Base-by-base conservation (phyloP, 1,284 basidiomycete genomes). In the Amylostereum chailletii region DNA sequence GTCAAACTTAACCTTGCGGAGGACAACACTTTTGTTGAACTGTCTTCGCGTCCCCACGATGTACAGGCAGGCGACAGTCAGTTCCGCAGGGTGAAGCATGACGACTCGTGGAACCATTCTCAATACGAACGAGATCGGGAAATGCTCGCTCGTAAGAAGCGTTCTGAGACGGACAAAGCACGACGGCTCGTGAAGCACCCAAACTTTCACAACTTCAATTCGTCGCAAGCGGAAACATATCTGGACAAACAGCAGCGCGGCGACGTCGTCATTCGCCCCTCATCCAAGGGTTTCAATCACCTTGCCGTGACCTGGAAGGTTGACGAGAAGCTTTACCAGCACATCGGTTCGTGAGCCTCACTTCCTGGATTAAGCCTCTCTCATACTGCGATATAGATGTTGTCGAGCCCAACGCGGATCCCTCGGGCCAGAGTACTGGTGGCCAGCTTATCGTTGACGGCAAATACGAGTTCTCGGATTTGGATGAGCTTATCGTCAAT, bases 271-370 rank as follows among this genome's bases (percentile, higher is more conserved):
- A 92, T 99, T 57, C 78, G 96, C 42, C 96, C 96, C 0, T 96
- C 93, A 33, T 98, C 94, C 2, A 94, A 95, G 66, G 95, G 95
- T 4, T 71, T 77, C 38, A 83, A 97, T 62, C 96, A 99, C 68
- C 75, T 99, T 36, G 96, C 96, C 34, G 90, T 99, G 9, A 99
- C 96, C 0, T 99, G 96, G 96, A 99, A 99, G 70, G 94, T 99
- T 7, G 95, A 96, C 58, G 90, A 97, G 53, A 90, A 87, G 54
- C 75, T 99, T 26, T 99, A 90, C 69, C 96, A 99, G 65, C 97
- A 99, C 64, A 90, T 99, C 54, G 94, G 91, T 91, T 60, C 42
- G 52, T 46, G 39, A 6, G 47, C 31, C 44, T 46, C 37, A 6
- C 27, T 32, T 49, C 43, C 3, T 49, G 48, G 42, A 30, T 41